phyloP scores from a whole-genome alignment of 1,284 basidiomycete genomes.

The Ceratobasidium sp. region DNA sequence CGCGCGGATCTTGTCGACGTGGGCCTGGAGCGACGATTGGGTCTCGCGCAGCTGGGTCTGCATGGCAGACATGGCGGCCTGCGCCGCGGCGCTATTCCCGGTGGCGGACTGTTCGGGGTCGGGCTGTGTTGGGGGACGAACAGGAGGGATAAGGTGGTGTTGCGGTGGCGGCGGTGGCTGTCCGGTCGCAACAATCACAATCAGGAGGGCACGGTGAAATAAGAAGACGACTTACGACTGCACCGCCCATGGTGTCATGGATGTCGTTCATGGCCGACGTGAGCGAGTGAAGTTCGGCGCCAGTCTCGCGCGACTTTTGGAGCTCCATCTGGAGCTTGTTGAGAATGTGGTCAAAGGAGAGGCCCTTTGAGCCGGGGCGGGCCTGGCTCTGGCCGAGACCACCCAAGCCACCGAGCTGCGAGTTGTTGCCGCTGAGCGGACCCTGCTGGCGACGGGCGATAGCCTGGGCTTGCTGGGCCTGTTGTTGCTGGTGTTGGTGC shows the following conservation, averaged over 20 bases:
- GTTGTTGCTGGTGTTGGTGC: conserved; percentile 44
- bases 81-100: conserved; percentile 53
- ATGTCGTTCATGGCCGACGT: conserved; percentile 90
- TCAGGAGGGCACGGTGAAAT: background rate
- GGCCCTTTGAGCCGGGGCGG: conserved; percentile 78
- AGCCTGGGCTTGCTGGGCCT: conserved; percentile 46
- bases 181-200: background rate
- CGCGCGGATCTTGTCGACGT: conserved; percentile 87
- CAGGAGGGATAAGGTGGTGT: conserved; percentile 72
- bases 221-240: conserved; percentile 58
- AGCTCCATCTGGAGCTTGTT: conserved; percentile 87
- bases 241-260: conserved; percentile 89
- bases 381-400: conserved; percentile 77
- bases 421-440: conserved; percentile 64
- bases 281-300: conserved; percentile 86
- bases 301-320: conserved; percentile 93
- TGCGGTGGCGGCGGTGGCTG: conserved; percentile 58
- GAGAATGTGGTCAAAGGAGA: conserved; percentile 86
- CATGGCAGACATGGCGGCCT: conserved; percentile 69
- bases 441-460: conserved; percentile 36
- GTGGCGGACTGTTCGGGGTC: conserved; percentile 44
- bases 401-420: conserved; percentile 71
- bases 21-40: conserved; percentile 79
- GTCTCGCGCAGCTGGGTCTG: conserved; percentile 90
- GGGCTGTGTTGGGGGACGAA: conserved; percentile 61